Evolutionary conservation across 345 rosid genomes (phyloP).

Genomic region (Eucalyptus pumila): DNA sequence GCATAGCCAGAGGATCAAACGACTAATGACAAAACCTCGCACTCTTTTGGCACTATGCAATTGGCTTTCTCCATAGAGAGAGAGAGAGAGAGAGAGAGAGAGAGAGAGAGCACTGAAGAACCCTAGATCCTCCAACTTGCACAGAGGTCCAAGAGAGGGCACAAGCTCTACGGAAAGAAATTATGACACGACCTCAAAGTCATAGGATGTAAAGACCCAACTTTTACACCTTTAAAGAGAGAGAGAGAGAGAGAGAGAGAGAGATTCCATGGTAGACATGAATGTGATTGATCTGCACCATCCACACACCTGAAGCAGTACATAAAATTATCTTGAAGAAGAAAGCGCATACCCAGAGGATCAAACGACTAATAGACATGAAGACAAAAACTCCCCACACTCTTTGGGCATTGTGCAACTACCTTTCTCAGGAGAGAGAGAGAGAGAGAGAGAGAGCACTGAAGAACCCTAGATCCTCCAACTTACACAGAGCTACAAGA

Average conservation of each 20-base stretch:
- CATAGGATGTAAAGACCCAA: not conserved
- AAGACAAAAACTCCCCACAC: not conserved
- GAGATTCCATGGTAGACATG: not conserved
- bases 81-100: not conserved
- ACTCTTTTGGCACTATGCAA: not conserved
- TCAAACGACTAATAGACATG: not conserved
- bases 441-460: not conserved
- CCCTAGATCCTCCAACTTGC: not conserved
- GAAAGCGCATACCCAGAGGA: not conserved
- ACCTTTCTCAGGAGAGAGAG: not conserved
- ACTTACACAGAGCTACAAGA: not conserved
- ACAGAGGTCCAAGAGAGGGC: not conserved
- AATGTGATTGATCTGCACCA: not conserved
- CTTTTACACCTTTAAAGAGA: not conserved
- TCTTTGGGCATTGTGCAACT: not conserved
- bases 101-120: not conserved
- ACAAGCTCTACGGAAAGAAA: not conserved
- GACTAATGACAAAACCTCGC: not conserved
- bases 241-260: not conserved
- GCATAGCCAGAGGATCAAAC: not conserved
- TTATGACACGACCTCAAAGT: not conserved
- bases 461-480: not conserved
- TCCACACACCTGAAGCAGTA: not conserved
- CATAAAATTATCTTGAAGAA: not conserved
- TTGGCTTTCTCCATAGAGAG: not conserved